Conservation (phyloP, 2,329 filamentous ascomycete species). For the Dactylellina parvicollis region DNA sequence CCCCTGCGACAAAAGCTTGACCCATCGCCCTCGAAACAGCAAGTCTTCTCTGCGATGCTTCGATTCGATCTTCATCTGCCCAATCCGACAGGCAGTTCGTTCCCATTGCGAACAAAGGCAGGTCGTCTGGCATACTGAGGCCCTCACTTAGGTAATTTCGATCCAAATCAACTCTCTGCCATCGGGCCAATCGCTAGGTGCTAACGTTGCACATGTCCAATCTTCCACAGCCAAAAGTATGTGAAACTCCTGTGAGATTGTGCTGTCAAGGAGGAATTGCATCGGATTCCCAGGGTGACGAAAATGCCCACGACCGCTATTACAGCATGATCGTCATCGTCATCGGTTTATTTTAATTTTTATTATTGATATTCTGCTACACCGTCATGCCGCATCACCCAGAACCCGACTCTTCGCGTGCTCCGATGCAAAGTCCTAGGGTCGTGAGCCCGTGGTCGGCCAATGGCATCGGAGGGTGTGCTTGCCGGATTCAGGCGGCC, state of each 20-base stretch:
- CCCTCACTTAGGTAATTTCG: constrained; percentile 15
- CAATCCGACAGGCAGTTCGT: constrained; percentile 34
- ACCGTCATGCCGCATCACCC: constrained; percentile 31
- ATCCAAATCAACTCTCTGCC: background rate
- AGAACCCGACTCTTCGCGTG: constrained; percentile 21
- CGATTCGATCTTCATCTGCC: constrained; percentile 5
- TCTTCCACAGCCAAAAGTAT: constrained; percentile 25
- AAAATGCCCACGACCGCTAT: too few species aligned
- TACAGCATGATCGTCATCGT: too few species aligned
- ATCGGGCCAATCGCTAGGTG: constrained; percentile 27
- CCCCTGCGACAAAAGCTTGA: constrained; percentile 4
- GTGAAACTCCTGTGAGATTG: constrained; percentile 38
- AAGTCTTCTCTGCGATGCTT: constrained; percentile 30
- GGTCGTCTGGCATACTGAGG: constrained; percentile 47
- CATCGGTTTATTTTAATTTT: too few species aligned
- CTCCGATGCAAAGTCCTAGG: constrained; percentile 39
- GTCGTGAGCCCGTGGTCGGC: constrained; percentile 11
- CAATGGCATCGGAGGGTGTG: constrained; percentile 46
- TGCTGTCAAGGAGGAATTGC: background rate
- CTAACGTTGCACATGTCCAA: constrained; percentile 35
- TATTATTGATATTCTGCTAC: background rate
- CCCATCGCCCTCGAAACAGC: constrained; percentile 23
- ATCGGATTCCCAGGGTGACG: too few species aligned
- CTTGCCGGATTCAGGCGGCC: constrained; percentile 52
- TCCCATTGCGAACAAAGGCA: constrained; percentile 13